Percentiles rank a stretch among this genome's conserved stretches.
Evolutionary conservation across 192 early-diverging fungal species (phyloP).

Genomic region (Coemansia sp.): DNA sequence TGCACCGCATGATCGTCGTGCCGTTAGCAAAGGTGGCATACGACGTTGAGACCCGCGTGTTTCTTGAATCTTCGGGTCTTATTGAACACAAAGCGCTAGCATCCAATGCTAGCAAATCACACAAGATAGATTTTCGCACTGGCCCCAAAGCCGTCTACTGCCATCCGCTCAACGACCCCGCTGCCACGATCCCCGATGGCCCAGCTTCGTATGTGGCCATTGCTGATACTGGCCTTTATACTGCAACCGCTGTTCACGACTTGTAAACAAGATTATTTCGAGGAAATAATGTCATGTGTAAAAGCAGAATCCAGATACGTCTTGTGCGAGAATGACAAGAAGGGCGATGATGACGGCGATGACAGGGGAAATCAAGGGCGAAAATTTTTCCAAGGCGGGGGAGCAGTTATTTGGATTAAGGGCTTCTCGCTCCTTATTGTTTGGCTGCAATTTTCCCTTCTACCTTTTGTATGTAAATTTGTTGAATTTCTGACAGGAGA

Average conservation of each 20-base stretch:
- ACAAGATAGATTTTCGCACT: constrained; percentile 21
- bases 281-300: too few species aligned
- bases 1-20: constrained; percentile 36
- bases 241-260: too few species aligned
- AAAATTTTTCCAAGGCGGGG: constrained; percentile 4
- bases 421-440: neutral
- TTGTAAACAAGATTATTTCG: too few species aligned
- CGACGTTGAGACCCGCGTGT: constrained; percentile 34
- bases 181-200: constrained; percentile 25
- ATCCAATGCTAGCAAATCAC: neutral
- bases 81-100: constrained; percentile 30
- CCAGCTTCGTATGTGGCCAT: constrained; percentile 21
- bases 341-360: too few species aligned
- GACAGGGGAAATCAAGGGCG: too few species aligned
- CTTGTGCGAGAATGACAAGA: too few species aligned
- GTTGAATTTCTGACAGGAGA: neutral
- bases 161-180: constrained; percentile 32
- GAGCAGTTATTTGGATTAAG: too few species aligned
- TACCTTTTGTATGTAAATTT: neutral
- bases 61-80: constrained; percentile 19
- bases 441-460: too few species aligned
- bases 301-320: too few species aligned
- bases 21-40: constrained; percentile 51
- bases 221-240: too few species aligned
- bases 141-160: constrained; percentile 39